Base-by-base conservation (phyloP, 345 rosid genomes). In the Corchorus capsularis region DNA sequence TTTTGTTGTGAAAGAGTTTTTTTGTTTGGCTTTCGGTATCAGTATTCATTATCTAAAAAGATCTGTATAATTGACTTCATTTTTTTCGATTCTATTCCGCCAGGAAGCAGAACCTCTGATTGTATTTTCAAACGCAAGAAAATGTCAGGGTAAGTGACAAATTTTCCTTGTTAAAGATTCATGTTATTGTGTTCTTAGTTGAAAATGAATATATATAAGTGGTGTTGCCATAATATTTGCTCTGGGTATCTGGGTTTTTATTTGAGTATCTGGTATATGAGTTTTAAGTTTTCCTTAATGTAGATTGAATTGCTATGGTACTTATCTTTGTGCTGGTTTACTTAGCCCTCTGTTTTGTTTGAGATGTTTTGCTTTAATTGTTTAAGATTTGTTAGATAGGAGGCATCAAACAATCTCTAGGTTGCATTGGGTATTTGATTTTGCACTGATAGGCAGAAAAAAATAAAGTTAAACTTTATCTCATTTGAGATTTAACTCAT, bases 91-190 rank as follows among this genome's bases (percentile, higher is more conserved):
- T 69, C 32, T 10, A 5, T 4, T 22, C 4, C 46, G 13, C 17
- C 47, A 70, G 73, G 47, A 69, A 70, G 46, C 61, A 10, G 13
- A 53, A 6, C 2, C 62, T 10, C 14, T 4, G 61, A 52, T 52
- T 60, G 34, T 17, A 17, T 2, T 12, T 70, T 17, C 6, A 10
- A 10, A 32, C 73, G 6, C 11, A 53, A 52, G 27, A 69, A 68
- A 53, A 70, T 70, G 73, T 70, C 73, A 0, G 73, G 73, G 73
- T 70, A 70, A 70, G 73, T 69, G 22, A 27, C 5, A 49, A 22
- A 5, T 10, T 57, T 57, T 57, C 35, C 56, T 14, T 67, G n/a
- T 22, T 3, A 14, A 47, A 46, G 11, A 20, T 45, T 63, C n/a
- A 12, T 10, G 35, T 8, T 35, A n/a, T 39, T 39, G 20, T 45